These are phyloP conservation scores for Phallus indusiatus DNA, from an alignment of 768 basidiomycete species.

Conservation along the genomic window DNA sequence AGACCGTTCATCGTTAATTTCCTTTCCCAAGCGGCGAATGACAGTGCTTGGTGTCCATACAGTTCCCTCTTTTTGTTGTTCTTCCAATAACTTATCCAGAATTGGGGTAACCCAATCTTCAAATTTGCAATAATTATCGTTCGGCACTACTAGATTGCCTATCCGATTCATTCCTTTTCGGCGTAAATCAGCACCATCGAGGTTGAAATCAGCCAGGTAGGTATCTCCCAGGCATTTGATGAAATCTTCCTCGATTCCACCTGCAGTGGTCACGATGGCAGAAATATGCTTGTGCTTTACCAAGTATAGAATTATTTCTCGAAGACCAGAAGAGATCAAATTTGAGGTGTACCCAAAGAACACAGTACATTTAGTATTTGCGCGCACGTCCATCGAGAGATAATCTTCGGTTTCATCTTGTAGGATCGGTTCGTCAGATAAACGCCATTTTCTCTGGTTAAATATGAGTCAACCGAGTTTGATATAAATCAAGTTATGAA, in stretches of 20 bases:
- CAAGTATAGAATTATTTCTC: slow-evolving; percentile 86
- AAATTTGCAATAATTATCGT: slow-evolving; percentile 98
- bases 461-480: not conserved
- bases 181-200: slow-evolving; percentile 83
- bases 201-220: slow-evolving; percentile 86
- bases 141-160: slow-evolving; percentile 92
- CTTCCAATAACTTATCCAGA: slow-evolving; percentile 79
- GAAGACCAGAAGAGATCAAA: slow-evolving; percentile 92
- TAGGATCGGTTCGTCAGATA: slow-evolving; percentile 72
- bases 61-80: slow-evolving; percentile 61
- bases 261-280: slow-evolving; percentile 92
- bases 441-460: slow-evolving; percentile 72
- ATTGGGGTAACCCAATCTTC: slow-evolving; percentile 99
- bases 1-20: slow-evolving; percentile 94
- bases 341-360: slow-evolving; percentile 99
- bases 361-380: slow-evolving; percentile 69
- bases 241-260: slow-evolving; percentile 97
- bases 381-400: slow-evolving; percentile 47
- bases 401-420: slow-evolving; percentile 66
- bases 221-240: slow-evolving; percentile 99
- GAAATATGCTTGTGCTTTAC: slow-evolving; percentile 89
- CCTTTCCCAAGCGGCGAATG: slow-evolving; percentile 88
- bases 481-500: not conserved
- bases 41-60: slow-evolving; percentile 94
- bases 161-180: slow-evolving; percentile 93